Conservation (phyloP, 768 basidiomycete species). For the Hericium coralloides region DNA sequence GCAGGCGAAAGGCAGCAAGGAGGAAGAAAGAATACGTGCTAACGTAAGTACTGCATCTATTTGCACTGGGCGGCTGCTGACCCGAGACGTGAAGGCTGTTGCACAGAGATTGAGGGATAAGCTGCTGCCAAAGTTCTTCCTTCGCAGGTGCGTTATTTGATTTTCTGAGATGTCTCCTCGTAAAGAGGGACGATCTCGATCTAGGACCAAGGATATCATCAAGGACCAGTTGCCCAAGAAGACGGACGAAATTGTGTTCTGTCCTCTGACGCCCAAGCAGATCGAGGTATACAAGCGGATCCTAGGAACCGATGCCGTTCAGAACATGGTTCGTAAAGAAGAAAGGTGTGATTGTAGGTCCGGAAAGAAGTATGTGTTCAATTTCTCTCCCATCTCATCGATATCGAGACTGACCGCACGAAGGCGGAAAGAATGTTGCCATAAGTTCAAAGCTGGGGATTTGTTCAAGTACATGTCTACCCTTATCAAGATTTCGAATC, state of each 20-base stretch:
- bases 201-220: slow-evolving; percentile 70
- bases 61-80: neutral
- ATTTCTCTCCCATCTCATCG: neutral
- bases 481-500: slow-evolving; percentile 85
- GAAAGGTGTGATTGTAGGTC: slow-evolving; percentile 69
- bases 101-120: slow-evolving; percentile 54
- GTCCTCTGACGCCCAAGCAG: slow-evolving; percentile 71
- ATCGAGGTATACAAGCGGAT: slow-evolving; percentile 65
- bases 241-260: slow-evolving; percentile 88
- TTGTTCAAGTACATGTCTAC: slow-evolving; percentile 74
- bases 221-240: slow-evolving; percentile 79
- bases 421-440: slow-evolving; percentile 53
- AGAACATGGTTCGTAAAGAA: slow-evolving; percentile 64
- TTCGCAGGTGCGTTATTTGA: slow-evolving; percentile 48
- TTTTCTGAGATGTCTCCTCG: neutral
- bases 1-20: slow-evolving; percentile 56
- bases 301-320: slow-evolving; percentile 52
- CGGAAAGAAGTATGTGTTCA: slow-evolving; percentile 32
- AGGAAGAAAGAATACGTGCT: slow-evolving; percentile 49
- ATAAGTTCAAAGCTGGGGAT: slow-evolving; percentile 34
- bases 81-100: slow-evolving; percentile 21
- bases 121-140: slow-evolving; percentile 74
- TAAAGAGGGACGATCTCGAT: neutral
- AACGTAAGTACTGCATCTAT: slow-evolving; percentile 27
- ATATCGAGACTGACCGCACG: slow-evolving; percentile 19